Evolutionary conservation across 768 basidiomycete genomes (phyloP).

Genomic region (Amanita phalloides): DNA sequence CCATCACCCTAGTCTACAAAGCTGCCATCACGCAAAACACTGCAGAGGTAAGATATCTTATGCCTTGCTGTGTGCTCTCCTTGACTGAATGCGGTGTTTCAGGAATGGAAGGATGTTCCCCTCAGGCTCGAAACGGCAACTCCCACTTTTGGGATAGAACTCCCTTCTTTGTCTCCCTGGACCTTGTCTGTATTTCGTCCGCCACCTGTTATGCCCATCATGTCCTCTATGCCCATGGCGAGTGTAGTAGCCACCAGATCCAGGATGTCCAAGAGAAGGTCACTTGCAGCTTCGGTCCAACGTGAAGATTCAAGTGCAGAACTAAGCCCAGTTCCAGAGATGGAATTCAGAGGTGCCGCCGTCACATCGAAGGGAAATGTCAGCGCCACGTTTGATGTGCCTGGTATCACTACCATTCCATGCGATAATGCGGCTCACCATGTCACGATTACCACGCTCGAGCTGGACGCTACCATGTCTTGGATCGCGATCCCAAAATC

Average conservation of each 20-base stretch:
- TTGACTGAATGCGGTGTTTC: background rate
- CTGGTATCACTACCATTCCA: conserved; percentile 22
- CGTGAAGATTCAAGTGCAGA: too few relatives aligned
- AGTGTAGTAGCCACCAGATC: too few relatives aligned
- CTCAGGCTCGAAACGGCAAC: conserved; percentile 10
- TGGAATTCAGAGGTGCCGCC: background rate
- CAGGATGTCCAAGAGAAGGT: too few relatives aligned
- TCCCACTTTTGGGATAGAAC: too few relatives aligned
- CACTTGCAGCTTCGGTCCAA: too few relatives aligned
- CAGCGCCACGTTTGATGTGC: conserved; percentile 21
- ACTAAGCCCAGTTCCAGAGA: background rate
- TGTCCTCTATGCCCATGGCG: too few relatives aligned
- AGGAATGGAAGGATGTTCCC: conserved; percentile 29
- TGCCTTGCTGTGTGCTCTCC: background rate
- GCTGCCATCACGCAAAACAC: conserved; percentile 26
- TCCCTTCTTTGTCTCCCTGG: conserved; percentile 14
- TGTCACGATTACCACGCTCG: conserved; percentile 18
- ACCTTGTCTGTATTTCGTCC: too few relatives aligned
- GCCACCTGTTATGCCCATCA: too few relatives aligned
- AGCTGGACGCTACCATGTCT: conserved; percentile 19
- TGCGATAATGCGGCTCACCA: conserved; percentile 19
- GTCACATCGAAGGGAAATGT: conserved; percentile 19
- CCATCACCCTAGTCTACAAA: conserved; percentile 26
- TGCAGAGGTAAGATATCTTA: conserved; percentile 22
- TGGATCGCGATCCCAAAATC: conserved; percentile 26